A percentile compares a stretch with the other conserved stretches of the same genome.
These are phyloP conservation scores for Euphorbia pulcherrima DNA, from an alignment of 345 rosid genomes.

Conservation along the genomic window DNA sequence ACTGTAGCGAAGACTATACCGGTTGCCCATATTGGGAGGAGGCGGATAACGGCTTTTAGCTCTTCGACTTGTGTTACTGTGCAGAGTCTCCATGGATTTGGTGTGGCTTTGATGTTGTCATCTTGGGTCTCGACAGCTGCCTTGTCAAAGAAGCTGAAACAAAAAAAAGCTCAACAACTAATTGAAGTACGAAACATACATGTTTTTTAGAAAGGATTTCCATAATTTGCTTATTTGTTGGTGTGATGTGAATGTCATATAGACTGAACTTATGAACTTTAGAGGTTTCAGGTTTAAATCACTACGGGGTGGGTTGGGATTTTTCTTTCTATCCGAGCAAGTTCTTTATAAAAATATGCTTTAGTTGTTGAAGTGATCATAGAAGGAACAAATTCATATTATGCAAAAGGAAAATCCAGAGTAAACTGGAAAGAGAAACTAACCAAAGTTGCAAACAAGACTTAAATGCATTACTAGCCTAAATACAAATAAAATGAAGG, in stretches of 20 bases:
- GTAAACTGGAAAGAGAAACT: neutral
- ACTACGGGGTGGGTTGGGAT: no score
- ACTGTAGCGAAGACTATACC: conserved; percentile 83
- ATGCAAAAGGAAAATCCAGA: neutral
- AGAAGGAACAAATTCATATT: neutral
- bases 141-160: conserved; percentile 75
- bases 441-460: no score
- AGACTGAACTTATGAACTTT: no score
- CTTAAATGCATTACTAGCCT: no score
- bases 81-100: conserved; percentile 74
- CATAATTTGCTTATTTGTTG: neutral
- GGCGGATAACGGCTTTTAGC: conserved; percentile 66
- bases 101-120: conserved; percentile 43
- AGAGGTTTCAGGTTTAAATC: no score
- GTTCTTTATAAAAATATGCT: no score
- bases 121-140: conserved; percentile 68
- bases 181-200: neutral
- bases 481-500: no score
- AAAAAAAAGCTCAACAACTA: neutral
- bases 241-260: no score
- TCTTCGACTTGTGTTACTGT: conserved; percentile 93
- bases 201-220: neutral
- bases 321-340: no score
- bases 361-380: neutral
- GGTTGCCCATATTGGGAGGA: conserved; percentile 86